These are phyloP conservation scores for Psidium friedrichsthalianum DNA, from an alignment of 345 rosid species.

Conservation along the genomic window DNA sequence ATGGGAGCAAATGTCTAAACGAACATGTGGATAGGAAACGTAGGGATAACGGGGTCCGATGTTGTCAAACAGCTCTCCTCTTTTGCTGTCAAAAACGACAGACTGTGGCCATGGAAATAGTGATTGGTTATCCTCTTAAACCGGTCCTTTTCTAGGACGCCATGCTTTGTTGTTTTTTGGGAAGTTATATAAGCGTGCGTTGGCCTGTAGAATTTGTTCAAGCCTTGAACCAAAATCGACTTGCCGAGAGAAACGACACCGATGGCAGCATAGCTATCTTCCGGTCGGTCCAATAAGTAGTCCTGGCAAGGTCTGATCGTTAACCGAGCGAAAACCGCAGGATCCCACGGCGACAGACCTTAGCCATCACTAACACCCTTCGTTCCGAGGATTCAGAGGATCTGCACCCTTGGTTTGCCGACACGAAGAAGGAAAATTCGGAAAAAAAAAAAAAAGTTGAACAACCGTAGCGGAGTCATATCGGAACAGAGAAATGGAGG, in stretches of 20 bases:
- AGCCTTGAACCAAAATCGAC: not conserved
- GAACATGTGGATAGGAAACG: not conserved
- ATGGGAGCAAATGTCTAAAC: not conserved
- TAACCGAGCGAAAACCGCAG: not conserved
- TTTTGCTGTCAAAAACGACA: not conserved
- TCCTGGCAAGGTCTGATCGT: not conserved
- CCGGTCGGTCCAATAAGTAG: not conserved
- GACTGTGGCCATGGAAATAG: not conserved
- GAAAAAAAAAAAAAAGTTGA: too few species aligned
- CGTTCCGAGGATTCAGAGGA: not conserved
- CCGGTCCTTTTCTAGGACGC: not conserved
- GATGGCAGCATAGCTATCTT: not conserved
- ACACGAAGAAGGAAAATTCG: not conserved
- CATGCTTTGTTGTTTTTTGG: not conserved
- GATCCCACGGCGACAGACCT: conserved; percentile 1
- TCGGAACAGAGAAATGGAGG: not conserved
- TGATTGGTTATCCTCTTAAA: not conserved
- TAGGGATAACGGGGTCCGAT: not conserved
- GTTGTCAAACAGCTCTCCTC: not conserved
- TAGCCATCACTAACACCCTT: not conserved
- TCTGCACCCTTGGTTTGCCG: not conserved
- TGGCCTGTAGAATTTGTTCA: not conserved
- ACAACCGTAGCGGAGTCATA: too few species aligned
- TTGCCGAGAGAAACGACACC: not conserved
- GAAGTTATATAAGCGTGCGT: not conserved